These are phyloP conservation scores for Cicer yamashitae DNA, from an alignment of 306 rosid species.

Conservation along the genomic window DNA sequence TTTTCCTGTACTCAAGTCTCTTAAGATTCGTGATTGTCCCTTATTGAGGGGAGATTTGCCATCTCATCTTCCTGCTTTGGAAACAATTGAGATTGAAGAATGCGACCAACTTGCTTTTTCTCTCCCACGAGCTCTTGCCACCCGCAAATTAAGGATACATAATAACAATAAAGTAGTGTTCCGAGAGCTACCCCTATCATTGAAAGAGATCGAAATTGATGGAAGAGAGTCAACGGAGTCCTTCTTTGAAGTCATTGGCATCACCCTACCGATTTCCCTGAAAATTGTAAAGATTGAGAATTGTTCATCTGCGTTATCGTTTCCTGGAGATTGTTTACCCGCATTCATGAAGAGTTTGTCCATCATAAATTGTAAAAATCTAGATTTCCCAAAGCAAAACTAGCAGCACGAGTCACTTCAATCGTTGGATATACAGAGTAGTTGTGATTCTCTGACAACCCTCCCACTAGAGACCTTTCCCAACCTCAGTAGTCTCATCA, in stretches of 20 bases:
- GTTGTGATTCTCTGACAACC: conserved; percentile 18
- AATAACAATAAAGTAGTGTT: not conserved
- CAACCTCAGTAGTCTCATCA: accelerated
- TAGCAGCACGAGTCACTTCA: not conserved
- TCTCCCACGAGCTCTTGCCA: not conserved
- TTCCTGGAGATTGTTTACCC: not conserved
- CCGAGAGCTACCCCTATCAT: not conserved
- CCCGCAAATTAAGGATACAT: accelerated
- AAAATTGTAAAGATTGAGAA: accelerated
- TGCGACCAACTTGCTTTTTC: not conserved
- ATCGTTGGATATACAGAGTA: accelerated
- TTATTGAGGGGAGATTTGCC: not conserved
- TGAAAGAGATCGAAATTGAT: not conserved
- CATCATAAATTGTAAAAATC: not conserved
- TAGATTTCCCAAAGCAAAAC: not conserved
- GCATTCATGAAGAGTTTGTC: not conserved
- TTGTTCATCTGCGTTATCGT: not conserved
- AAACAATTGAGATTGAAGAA: accelerated
- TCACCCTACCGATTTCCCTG: not conserved
- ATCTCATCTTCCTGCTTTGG: conserved; percentile 17
- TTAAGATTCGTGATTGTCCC: not conserved
- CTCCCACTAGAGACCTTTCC: not conserved
- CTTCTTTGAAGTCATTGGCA: not conserved
- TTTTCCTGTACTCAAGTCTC: not conserved
- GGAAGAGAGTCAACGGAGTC: not conserved